Percentiles rank a stretch among this genome's conserved stretches.
These are phyloP conservation scores for Verticillium albo-atrum DNA, from an alignment of 2,329 filamentous ascomycete genomes.

Conservation along the genomic window DNA sequence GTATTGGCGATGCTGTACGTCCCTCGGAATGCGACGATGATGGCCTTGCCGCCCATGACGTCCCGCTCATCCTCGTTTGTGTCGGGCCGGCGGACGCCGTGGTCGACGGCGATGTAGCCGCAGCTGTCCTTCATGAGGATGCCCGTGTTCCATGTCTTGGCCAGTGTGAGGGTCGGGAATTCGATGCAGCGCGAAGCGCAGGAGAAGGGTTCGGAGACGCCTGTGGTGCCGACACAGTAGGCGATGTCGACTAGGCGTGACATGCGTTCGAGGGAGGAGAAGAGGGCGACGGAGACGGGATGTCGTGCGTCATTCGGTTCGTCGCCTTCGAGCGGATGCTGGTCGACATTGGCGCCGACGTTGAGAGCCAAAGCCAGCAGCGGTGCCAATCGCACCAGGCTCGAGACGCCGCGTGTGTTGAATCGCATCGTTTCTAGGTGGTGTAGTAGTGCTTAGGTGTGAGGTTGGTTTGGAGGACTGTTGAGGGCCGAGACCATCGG, in stretches of 20 bases:
- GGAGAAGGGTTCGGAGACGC: constrained; percentile 75
- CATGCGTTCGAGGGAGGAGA: constrained; percentile 78
- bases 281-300: constrained; percentile 58
- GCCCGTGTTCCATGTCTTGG: constrained; percentile 88
- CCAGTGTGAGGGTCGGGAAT: constrained; percentile 73
- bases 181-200: constrained; percentile 83
- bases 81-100: constrained; percentile 33
- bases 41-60: constrained; percentile 30
- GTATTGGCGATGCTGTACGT: constrained; percentile 94
- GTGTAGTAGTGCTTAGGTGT: background rate
- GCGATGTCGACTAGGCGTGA: constrained; percentile 90
- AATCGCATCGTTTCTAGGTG: background rate
- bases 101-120: constrained; percentile 89
- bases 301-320: background rate
- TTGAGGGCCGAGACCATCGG: background rate
- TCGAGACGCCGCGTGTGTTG: background rate
- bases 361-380: background rate
- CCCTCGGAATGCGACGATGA: constrained; percentile 87
- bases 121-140: constrained; percentile 83
- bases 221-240: constrained; percentile 86
- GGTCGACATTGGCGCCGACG: background rate
- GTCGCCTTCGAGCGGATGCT: background rate
- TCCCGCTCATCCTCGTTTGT: constrained; percentile 8
- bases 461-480: background rate
- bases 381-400: background rate